Conservation (phyloP, 2,329 filamentous ascomycete genomes). For the Coniochaeta hoffmannii region DNA sequence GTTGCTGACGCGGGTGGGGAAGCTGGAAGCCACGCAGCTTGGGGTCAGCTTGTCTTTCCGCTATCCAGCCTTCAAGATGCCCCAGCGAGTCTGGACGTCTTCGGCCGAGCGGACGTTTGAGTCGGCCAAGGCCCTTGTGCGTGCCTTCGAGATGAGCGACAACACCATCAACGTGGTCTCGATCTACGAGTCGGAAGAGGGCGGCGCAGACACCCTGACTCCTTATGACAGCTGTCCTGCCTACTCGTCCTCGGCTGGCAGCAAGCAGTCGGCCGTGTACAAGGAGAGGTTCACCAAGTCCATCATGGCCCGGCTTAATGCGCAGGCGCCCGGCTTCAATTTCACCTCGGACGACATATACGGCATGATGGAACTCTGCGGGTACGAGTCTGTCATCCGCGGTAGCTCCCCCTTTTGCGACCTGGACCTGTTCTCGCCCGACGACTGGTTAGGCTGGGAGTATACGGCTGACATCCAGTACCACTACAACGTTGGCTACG, state of each 20-base stretch:
- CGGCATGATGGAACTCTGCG: conserved; percentile 59
- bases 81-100: conserved; percentile 52
- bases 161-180: conserved; percentile 46
- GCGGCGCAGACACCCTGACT: conserved; percentile 53
- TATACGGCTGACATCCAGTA: conserved; percentile 58
- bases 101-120: conserved; percentile 54
- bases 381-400: conserved; percentile 57
- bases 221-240: conserved; percentile 59
- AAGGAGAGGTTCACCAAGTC: conserved; percentile 50
- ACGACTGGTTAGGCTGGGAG: conserved; percentile 61
- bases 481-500: conserved; percentile 60
- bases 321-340: conserved; percentile 49
- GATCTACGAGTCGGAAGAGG: conserved; percentile 47
- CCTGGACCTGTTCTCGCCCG: conserved; percentile 47
- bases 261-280: conserved; percentile 43
- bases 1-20: conserved; percentile 54
- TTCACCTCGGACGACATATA: conserved; percentile 57
- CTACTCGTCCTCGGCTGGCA: conserved; percentile 51
- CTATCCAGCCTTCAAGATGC: conserved; percentile 46
- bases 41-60: conserved; percentile 51
- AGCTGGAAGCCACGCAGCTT: conserved; percentile 50
- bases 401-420: conserved; percentile 56
- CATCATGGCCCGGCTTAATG: conserved; percentile 49
- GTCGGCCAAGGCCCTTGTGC: conserved; percentile 50
- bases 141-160: conserved; percentile 45